phyloP scores from a whole-genome alignment of 2,329 filamentous ascomycete genomes.

The Xenosphaeropsis pyriputrescens region DNA sequence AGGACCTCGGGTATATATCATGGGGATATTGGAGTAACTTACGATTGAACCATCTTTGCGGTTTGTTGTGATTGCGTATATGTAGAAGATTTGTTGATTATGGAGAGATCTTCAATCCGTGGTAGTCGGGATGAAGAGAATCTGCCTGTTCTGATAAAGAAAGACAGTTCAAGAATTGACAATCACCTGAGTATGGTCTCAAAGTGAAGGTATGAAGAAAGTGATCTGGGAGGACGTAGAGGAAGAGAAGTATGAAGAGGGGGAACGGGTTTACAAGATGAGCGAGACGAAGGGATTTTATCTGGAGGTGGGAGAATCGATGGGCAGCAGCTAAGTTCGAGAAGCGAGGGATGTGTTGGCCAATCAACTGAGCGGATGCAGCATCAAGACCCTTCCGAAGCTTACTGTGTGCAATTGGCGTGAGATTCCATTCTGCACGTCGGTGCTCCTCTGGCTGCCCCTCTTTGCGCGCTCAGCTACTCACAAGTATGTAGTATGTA shows the following conservation, averaged over 20 bases:
- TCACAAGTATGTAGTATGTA: no score
- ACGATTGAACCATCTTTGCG: slow-evolving; percentile 45
- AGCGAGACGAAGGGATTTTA: neutral
- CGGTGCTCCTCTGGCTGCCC: no score
- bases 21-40: slow-evolving; percentile 16
- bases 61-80: slow-evolving; percentile 4
- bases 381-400: no score
- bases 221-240: neutral
- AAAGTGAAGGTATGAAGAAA: slow-evolving; percentile 1
- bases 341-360: neutral
- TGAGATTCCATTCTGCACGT: no score
- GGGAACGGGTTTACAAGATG: neutral
- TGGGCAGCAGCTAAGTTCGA: neutral
- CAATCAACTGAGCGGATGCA: no score
- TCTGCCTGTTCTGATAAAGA: slow-evolving; percentile 1
- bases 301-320: neutral
- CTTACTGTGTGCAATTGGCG: no score
- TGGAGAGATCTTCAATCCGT: no score
- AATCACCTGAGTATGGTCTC: neutral
- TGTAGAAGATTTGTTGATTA: slow-evolving; percentile 2
- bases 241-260: neutral
- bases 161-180: slow-evolving; percentile 1
- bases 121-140: no score
- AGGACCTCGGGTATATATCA: neutral
- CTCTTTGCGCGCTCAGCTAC: no score